Evolutionary conservation across 148 eudicot species (phyloP), one percentile per base, ranked within the genome.

Genomic region (Nyssa sinensis): DNA sequence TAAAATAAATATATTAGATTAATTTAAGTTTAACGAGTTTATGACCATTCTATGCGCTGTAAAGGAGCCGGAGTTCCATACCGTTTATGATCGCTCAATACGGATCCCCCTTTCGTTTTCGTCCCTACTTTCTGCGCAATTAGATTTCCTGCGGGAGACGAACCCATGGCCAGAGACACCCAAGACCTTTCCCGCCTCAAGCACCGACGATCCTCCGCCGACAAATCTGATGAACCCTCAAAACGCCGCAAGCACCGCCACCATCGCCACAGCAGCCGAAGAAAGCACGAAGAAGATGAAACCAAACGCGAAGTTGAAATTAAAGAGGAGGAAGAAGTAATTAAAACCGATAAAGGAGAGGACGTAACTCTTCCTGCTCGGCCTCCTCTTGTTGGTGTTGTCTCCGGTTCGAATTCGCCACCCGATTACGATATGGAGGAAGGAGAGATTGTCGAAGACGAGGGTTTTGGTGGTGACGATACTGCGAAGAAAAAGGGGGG

Each of bases 181-280:
- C 74, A 65, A 3, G 88, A 91, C 2, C 76, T 80, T 21, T 74
- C 91, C 63, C 88, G 80, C 67, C 93, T 89, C 71, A 92, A 94
- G 76, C 95, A 94, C 78, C 82, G 67, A 24, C 92, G 86, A 29
- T 82, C 88, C 68, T 55, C 86, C 67, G 79, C 76, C 69, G 91
- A 81, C 29, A 90, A 85, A 1, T 44, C 81, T 21, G 88, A 77
- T 60, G 92, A 85, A 41, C 86, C 78, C 30, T 82, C 94, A 0
- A 93, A 93, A 75, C 96, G 96, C 60, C 96, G 82, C 63, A 91
- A 93, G 77, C 90, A 88, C 81, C 94, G 89, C 57, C 98, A 90
- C 71, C 92, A 79, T 41, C 90, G 66, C 34, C 90, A 78, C 67
- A 77, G 70, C 67, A 84, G 77, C 77, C 80, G 84, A 44, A 84